Base-by-base conservation (phyloP, 2,329 filamentous ascomycete species). In the Fusarium sp. region DNA sequence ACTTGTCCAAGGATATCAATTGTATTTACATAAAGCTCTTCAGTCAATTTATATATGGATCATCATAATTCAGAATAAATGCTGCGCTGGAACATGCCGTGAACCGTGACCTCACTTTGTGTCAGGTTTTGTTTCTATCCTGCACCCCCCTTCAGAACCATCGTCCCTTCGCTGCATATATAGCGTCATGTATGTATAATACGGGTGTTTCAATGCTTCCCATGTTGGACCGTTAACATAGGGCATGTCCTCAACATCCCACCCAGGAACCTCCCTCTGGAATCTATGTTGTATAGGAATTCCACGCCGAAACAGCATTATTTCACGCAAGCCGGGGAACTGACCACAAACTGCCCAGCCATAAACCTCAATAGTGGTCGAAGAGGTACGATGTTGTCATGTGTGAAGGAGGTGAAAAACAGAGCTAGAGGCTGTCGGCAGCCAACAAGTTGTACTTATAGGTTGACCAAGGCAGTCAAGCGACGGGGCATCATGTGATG, bases 1-100 rank as follows among this genome's bases (percentile, higher is more conserved):
- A 9, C 37, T 41, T 41, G 5, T 9, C 1, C 2, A n/a, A 11
- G 37, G n/a, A n/a, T 3, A 41, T 11, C 4, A 41, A n/a, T 11
- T 18, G 37, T n/a, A 9, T 10, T n/a, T 4, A 1, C 18, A n/a
- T 41, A n/a, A 41, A 4, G 1, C 5, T 0, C 1, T n/a, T 41
- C 9, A 41, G 4, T n/a, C 0, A n/a, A n/a, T n/a, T n/a, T 41
- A 1, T 11, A 1, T 2, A n/a, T n/a, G 18, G 1, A 37, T 37
- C 14, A 18, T 37, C 3, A 18, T 37, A 3, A 8, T 37, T 3
- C 35, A 2, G 6, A 37, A 4, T 37, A 7, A 18, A 37, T 37
- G 6, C 3, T 37, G 16, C 35, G 6, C 35, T 37, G 16, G 2
- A 16, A 37, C 34, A 37, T 16, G 6, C 14, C 6, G 6, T 37